These are phyloP conservation scores for Ustilago tritici DNA, from an alignment of 1,284 basidiomycete species.

Conservation along the genomic window DNA sequence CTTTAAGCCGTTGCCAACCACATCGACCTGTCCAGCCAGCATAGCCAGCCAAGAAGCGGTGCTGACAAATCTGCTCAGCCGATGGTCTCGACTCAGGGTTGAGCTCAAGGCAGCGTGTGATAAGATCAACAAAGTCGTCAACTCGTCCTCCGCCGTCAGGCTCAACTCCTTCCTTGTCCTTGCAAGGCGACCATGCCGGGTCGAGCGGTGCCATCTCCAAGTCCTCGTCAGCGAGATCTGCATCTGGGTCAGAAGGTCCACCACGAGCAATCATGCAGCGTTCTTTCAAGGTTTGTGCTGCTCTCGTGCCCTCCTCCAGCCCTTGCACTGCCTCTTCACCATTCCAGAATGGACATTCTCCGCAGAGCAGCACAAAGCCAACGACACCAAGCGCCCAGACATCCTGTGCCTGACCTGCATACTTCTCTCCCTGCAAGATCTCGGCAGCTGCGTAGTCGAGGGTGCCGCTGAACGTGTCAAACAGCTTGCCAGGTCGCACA, in stretches of 20 bases:
- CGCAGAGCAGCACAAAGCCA: slow-evolving; percentile 92
- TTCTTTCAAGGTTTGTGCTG: slow-evolving; percentile 57
- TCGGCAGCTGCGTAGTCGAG: slow-evolving; percentile 89
- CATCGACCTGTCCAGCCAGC: slow-evolving; percentile 70
- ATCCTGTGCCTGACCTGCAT: slow-evolving; percentile 95
- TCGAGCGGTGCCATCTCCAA: slow-evolving; percentile 33
- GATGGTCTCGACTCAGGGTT: slow-evolving; percentile 75
- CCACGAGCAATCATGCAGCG: slow-evolving; percentile 50
- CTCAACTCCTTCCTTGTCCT: slow-evolving; percentile 41
- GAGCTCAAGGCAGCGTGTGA: slow-evolving; percentile 81
- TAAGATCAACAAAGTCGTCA: slow-evolving; percentile 82
- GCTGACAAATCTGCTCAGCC: slow-evolving; percentile 82
- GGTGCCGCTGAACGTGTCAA: slow-evolving; percentile 96
- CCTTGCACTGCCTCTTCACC: slow-evolving; percentile 65
- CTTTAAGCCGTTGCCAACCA: slow-evolving; percentile 63
- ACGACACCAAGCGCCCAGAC: slow-evolving; percentile 99
- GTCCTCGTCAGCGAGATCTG: slow-evolving; percentile 18
- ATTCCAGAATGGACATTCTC: slow-evolving; percentile 86
- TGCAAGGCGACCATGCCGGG: slow-evolving; percentile 34
- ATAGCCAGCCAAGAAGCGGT: slow-evolving; percentile 80
- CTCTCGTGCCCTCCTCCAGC: slow-evolving; percentile 59
- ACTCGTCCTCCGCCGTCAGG: slow-evolving; percentile 82
- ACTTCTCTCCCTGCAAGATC: slow-evolving; percentile 92
- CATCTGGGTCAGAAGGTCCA: slow-evolving; percentile 32
- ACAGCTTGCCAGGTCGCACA: slow-evolving; percentile 86